These are phyloP conservation scores for Candida sp. DNA, from an alignment of 1,139 yeast species.

Conservation along the genomic window DNA sequence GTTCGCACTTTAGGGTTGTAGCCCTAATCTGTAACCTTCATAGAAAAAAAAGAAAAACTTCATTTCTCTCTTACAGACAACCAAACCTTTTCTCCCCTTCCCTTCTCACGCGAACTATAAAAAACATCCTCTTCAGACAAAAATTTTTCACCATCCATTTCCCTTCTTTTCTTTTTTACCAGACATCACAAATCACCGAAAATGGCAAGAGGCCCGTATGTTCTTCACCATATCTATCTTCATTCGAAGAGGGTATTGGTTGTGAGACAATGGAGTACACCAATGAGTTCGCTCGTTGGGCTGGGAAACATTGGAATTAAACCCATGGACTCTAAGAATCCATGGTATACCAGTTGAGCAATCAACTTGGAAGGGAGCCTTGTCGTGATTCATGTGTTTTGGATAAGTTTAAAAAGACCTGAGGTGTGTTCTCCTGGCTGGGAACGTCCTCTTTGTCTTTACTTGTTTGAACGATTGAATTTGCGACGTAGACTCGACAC, in stretches of 20 bases:
- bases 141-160: conserved; percentile 7
- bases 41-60: too few relatives aligned
- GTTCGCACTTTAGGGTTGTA: not conserved
- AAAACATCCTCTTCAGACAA: not conserved
- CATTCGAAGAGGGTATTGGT: not conserved
- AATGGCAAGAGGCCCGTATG: conserved; percentile 25
- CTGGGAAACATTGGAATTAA: conserved; percentile 15
- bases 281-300: conserved; percentile 10
- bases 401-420: not conserved
- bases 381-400: conserved; percentile 25
- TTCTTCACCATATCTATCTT: conserved; percentile 3
- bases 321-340: conserved; percentile 14
- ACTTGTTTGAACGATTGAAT: conserved; percentile 1
- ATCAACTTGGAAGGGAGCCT: conserved; percentile 42
- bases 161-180: conserved; percentile 3
- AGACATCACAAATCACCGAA: conserved; percentile 13
- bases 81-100: too few relatives aligned
- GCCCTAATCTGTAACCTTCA: not conserved
- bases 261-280: conserved; percentile 15
- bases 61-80: not conserved
- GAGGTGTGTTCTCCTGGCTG: not conserved
- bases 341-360: conserved; percentile 18
- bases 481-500: conserved; percentile 6
- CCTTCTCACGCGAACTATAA: not conserved
- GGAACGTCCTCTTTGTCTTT: not conserved